These are phyloP conservation scores for Vararia minispora DNA, from an alignment of 768 basidiomycete species.

Conservation along the genomic window DNA sequence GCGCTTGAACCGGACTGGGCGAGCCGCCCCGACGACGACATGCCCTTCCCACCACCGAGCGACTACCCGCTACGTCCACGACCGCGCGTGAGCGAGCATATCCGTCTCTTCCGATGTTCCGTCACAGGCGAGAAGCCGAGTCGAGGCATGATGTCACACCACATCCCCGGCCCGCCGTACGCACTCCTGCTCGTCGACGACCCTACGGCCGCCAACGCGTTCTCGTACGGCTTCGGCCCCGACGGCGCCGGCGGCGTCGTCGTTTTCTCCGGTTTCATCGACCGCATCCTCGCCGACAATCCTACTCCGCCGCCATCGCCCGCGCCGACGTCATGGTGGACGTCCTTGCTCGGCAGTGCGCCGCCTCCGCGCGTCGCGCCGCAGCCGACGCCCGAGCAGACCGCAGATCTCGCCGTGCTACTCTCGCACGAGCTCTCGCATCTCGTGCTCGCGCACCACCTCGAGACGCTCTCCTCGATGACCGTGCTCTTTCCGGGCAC, in stretches of 20 bases:
- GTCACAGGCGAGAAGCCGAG: conserved; percentile 13
- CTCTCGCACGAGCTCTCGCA: conserved; percentile 93
- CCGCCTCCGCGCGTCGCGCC: conserved; percentile 22
- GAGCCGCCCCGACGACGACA: conserved; percentile 33
- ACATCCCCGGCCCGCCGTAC: conserved; percentile 76
- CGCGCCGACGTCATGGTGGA: conserved; percentile 30
- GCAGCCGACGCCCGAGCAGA: conserved; percentile 66
- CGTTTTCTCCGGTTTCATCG: conserved; percentile 87
- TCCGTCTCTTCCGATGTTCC: conserved; percentile 45
- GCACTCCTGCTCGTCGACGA: conserved; percentile 83
- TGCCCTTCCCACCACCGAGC: conserved; percentile 72
- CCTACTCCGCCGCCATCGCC: conserved; percentile 21
- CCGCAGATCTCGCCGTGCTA: conserved; percentile 78
- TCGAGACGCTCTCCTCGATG: conserved; percentile 81
- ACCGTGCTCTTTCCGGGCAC: conserved; percentile 76
- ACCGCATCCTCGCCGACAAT: conserved; percentile 59
- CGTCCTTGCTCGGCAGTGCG: conserved; percentile 34
- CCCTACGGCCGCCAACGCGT: conserved; percentile 78
- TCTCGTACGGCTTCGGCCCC: conserved; percentile 91
- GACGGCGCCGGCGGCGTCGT: conserved; percentile 90
- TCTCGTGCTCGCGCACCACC: conserved; percentile 80
- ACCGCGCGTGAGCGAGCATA: conserved; percentile 61
- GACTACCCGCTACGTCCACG: conserved; percentile 76
- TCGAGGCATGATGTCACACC: conserved; percentile 42
- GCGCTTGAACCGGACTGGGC: conserved; percentile 47